A percentile compares a stretch with the other conserved stretches of the same genome.
Evolutionary conservation across 805 yeast genomes (phyloP).

Genomic region (Metschnikowia lunata): DNA sequence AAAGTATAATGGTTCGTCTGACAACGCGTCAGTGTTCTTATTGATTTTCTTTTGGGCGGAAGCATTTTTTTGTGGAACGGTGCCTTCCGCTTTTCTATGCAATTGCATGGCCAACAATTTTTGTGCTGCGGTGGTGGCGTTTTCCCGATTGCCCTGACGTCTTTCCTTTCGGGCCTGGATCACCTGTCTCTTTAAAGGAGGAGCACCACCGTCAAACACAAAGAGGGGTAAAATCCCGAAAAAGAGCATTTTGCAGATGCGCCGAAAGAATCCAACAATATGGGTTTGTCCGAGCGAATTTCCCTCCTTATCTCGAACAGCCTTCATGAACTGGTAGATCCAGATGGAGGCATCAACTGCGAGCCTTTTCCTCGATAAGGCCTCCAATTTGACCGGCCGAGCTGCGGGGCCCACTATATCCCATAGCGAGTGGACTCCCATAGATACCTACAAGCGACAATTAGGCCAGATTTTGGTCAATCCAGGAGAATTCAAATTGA

Average conservation of each 20-base stretch:
- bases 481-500: no score
- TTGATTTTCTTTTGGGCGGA: background rate
- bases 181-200: slow-evolving; percentile 73
- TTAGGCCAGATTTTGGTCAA: no score
- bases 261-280: slow-evolving; percentile 89
- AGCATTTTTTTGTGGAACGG: slow-evolving; percentile 23
- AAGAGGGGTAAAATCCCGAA: slow-evolving; percentile 87
- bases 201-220: slow-evolving; percentile 96
- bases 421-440: slow-evolving; percentile 98
- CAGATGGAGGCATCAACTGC: slow-evolving; percentile 99
- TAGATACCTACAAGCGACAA: slow-evolving; percentile 20
- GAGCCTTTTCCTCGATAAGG: slow-evolving; percentile 67
- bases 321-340: slow-evolving; percentile 95
- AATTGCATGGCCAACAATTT: slow-evolving; percentile 75
- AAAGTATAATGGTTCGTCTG: slow-evolving; percentile 15
- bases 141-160: slow-evolving; percentile 68
- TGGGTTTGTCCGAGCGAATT: slow-evolving; percentile 74
- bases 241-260: slow-evolving; percentile 85
- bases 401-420: slow-evolving; percentile 86
- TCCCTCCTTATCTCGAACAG: slow-evolving; percentile 85
- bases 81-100: slow-evolving; percentile 37
- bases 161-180: slow-evolving; percentile 68
- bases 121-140: slow-evolving; percentile 71
- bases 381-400: slow-evolving; percentile 82
- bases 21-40: background rate